Conservation (phyloP, 2,329 filamentous ascomycete species). For the Zasmidium citrigriseum region DNA sequence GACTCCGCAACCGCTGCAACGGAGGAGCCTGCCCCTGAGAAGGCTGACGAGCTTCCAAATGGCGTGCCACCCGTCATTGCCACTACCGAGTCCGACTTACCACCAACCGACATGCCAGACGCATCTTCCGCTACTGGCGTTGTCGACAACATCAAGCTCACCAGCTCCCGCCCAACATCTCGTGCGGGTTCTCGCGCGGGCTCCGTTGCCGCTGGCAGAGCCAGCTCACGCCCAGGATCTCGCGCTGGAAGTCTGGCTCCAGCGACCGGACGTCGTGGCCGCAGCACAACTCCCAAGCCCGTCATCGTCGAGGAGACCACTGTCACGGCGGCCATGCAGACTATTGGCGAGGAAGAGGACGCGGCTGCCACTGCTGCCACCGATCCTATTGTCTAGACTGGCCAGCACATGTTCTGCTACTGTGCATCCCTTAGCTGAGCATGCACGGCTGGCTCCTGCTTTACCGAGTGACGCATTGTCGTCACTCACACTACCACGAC, state of each 20-base stretch:
- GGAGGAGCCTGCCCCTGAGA: constrained; percentile 1
- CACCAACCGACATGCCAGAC: constrained; percentile 16
- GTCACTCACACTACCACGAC: background rate
- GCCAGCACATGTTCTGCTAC: background rate
- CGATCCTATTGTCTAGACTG: no score
- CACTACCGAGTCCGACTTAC: constrained; percentile 8
- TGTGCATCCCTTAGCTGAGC: background rate
- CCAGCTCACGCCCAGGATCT: constrained; percentile 14
- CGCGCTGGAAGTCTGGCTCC: constrained; percentile 15
- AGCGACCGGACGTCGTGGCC: constrained; percentile 9
- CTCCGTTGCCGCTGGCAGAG: constrained; percentile 6
- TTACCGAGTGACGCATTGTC: background rate
- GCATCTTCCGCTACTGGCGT: constrained; percentile 10
- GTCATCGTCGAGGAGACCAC: constrained; percentile 9
- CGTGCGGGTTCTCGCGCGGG: constrained; percentile 12
- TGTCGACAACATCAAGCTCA: background rate
- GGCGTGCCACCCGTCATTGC: constrained; percentile 9
- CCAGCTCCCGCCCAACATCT: constrained; percentile 18
- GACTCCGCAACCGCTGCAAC: constrained; percentile 1
- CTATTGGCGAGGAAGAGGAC: constrained; percentile 12
- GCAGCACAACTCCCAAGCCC: constrained; percentile 19
- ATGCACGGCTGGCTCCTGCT: background rate
- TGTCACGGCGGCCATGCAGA: constrained; percentile 5
- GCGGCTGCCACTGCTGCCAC: background rate
- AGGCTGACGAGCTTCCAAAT: background rate